Conservation (phyloP, 2,329 filamentous ascomycete genomes). For the Grosmannia serpens region DNA sequence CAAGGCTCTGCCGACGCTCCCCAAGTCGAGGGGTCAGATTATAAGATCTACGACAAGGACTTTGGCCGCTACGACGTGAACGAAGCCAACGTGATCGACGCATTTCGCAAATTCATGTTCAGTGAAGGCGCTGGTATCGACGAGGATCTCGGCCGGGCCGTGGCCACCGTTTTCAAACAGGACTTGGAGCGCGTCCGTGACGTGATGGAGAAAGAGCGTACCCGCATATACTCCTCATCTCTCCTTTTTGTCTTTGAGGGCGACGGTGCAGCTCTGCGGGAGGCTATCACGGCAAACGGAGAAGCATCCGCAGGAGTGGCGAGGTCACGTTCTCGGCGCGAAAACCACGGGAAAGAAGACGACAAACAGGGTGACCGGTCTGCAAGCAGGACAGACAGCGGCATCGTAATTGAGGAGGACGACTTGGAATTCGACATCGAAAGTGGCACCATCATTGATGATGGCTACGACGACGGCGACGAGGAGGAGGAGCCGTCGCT, state of each 20-base stretch:
- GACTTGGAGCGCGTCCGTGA: constrained; percentile 42
- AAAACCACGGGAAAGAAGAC: constrained; percentile 9
- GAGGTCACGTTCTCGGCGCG: constrained; percentile 5
- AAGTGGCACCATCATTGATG: constrained; percentile 42
- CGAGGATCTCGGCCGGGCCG: constrained; percentile 41
- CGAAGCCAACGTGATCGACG: constrained; percentile 40
- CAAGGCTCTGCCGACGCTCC: constrained; percentile 32
- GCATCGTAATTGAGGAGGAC: constrained; percentile 37
- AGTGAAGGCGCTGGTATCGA: constrained; percentile 47
- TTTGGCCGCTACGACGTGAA: constrained; percentile 44
- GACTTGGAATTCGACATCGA: constrained; percentile 33
- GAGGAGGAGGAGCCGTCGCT: constrained; percentile 25
- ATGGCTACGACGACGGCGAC: constrained; percentile 15
- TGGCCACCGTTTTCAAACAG: constrained; percentile 40
- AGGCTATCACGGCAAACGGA: constrained; percentile 39
- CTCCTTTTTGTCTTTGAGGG: constrained; percentile 55
- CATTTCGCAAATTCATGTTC: constrained; percentile 47
- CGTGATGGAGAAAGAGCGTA: constrained; percentile 43
- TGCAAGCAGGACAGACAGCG: constrained; percentile 41
- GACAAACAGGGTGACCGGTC: constrained; percentile 17
- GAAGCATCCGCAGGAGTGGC: constrained; percentile 8
- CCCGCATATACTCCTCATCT: constrained; percentile 52
- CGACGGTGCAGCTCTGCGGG: constrained; percentile 41
- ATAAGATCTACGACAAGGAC: constrained; percentile 51
- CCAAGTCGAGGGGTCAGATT: constrained; percentile 42